phyloP scores from a whole-genome alignment of 805 yeast species.

The Lachancea sp. region DNA sequence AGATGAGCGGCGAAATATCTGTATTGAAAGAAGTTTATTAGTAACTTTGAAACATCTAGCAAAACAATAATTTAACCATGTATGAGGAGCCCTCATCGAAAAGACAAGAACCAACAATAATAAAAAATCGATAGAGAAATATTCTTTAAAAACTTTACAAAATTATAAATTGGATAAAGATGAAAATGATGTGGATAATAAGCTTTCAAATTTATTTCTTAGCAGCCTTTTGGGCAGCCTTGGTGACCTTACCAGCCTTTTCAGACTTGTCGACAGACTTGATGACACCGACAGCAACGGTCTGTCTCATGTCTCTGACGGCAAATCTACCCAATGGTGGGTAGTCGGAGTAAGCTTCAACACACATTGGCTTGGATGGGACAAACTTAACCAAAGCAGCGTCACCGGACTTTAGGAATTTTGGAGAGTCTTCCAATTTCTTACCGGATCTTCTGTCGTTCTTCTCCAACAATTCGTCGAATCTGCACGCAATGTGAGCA shows the following conservation, averaged over 20 bases:
- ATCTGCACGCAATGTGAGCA: slow-evolving; percentile 87
- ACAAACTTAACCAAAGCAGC: slow-evolving; percentile 90
- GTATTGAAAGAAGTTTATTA: no score
- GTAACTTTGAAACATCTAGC: not conserved
- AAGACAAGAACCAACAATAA: no score
- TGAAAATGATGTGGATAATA: slow-evolving; percentile 1
- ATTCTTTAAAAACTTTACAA: slow-evolving; percentile 5
- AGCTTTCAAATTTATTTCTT: slow-evolving; percentile 23
- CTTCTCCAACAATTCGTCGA: slow-evolving; percentile 72
- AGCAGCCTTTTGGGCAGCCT: slow-evolving; percentile 61
- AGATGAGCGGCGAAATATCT: no score
- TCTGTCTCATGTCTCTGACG: slow-evolving; percentile 99
- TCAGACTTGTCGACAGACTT: slow-evolving; percentile 86
- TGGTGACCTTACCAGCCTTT: slow-evolving; percentile 90
- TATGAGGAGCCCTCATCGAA: no score
- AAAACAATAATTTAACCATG: not conserved
- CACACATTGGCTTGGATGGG: slow-evolving; percentile 89
- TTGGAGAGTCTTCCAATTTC: slow-evolving; percentile 82
- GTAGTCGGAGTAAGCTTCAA: slow-evolving; percentile 89
- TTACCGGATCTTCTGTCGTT: slow-evolving; percentile 93
- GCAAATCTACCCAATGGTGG: slow-evolving; percentile 97
- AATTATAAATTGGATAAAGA: slow-evolving; percentile 4
- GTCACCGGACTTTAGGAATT: slow-evolving; percentile 93
- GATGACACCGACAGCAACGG: slow-evolving; percentile 99
- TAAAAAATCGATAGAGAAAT: slow-evolving; percentile 6